A percentile compares a stretch with the other conserved stretches of the same genome.
These are phyloP conservation scores for Candida oleophila DNA, from an alignment of 805 yeast genomes.

Conservation along the genomic window DNA sequence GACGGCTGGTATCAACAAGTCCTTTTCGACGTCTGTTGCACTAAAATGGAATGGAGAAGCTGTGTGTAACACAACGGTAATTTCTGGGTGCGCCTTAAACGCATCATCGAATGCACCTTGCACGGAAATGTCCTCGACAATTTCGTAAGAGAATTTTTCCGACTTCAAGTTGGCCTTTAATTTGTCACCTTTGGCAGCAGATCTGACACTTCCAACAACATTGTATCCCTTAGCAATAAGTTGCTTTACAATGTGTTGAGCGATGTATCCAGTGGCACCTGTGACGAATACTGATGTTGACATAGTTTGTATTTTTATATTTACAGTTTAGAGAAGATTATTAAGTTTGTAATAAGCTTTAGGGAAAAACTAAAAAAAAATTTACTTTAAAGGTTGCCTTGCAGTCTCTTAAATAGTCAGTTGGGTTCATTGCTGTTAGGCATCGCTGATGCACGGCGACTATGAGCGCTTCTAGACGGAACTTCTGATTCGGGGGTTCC, in stretches of 20 bases:
- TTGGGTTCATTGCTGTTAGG: too few relatives aligned
- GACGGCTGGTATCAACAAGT: constrained; percentile 55
- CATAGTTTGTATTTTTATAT: background rate
- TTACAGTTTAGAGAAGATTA: background rate
- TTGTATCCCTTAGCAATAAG: constrained; percentile 36
- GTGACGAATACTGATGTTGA: constrained; percentile 37
- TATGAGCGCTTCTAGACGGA: too few relatives aligned
- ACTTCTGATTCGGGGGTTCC: too few relatives aligned
- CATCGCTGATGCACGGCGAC: too few relatives aligned
- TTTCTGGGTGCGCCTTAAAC: constrained; percentile 48
- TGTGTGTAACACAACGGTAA: constrained; percentile 55
- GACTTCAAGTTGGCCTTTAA: constrained; percentile 26
- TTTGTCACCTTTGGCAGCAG: constrained; percentile 39
- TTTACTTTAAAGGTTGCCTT: too few relatives aligned
- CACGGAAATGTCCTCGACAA: constrained; percentile 48
- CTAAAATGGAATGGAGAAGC: constrained; percentile 59
- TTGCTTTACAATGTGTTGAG: constrained; percentile 41
- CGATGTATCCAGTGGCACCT: constrained; percentile 52
- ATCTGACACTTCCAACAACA: constrained; percentile 50
- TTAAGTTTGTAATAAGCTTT: background rate
- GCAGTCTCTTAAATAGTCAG: too few relatives aligned
- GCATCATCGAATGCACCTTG: constrained; percentile 47
- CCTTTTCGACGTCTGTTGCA: constrained; percentile 45
- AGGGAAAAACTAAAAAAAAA: too few relatives aligned
- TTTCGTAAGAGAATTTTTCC: constrained; percentile 36